phyloP scores from a whole-genome alignment of 495 filamentous ascomycete species.

The Staphylotrichum tortipilum region DNA sequence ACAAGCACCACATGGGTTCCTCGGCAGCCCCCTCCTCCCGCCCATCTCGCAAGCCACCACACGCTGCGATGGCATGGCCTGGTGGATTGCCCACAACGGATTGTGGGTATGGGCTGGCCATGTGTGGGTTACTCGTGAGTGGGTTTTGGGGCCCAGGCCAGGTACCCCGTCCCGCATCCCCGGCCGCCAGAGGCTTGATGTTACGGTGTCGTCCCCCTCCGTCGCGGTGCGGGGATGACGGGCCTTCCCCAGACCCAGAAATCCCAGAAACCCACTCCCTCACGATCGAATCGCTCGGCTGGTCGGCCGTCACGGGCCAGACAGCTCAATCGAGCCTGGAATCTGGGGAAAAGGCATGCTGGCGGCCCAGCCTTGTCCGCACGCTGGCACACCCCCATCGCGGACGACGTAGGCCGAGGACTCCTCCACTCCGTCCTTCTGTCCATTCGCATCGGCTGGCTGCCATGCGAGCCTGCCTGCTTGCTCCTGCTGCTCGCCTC shows the following conservation, averaged over 20 bases:
- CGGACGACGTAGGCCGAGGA: background rate
- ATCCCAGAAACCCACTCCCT: conserved; percentile 5
- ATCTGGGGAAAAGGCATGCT: conserved; percentile 1
- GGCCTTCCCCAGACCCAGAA: conserved; percentile 13
- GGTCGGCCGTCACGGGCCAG: background rate
- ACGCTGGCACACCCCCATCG: background rate
- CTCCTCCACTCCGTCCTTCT: background rate
- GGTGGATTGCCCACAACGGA: too few relatives aligned
- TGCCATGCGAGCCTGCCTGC: too few relatives aligned
- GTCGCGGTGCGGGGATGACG: conserved; percentile 9
- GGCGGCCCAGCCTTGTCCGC: background rate
- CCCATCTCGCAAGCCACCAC: background rate
- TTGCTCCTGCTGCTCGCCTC: too few relatives aligned
- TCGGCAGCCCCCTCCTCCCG: conserved; percentile 4
- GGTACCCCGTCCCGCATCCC: conserved; percentile 9
- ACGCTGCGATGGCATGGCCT: background rate
- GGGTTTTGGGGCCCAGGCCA: background rate
- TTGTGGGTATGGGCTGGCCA: too few relatives aligned
- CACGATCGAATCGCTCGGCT: conserved; percentile 2
- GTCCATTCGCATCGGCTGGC: background rate
- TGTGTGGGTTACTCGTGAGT: background rate
- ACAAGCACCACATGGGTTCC: conserved; percentile 5
- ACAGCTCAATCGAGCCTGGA: background rate
- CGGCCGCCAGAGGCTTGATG: background rate
- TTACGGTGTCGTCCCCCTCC: conserved; percentile 1